Conservation (phyloP, 164 flowering plant species). For the Dillenia suffruticosa region DNA sequence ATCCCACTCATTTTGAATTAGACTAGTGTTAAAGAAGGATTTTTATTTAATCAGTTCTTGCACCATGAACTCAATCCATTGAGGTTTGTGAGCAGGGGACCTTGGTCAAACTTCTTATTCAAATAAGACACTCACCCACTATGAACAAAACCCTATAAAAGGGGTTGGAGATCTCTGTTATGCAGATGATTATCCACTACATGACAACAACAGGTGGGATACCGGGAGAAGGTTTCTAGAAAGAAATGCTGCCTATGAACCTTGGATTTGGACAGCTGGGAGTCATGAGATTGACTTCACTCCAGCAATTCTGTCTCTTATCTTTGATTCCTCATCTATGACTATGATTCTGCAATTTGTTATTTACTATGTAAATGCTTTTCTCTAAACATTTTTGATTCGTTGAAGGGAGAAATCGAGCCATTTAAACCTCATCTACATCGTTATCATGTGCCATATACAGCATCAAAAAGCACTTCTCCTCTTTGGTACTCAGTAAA, state of each 20-base stretch:
- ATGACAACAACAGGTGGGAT: conserved; percentile 79
- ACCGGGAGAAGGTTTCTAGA: conserved; percentile 77
- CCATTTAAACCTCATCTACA: too few species aligned
- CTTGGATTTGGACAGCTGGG: conserved; percentile 94
- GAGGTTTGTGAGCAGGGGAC: conserved; percentile 47
- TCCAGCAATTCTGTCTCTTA: conserved; percentile 45
- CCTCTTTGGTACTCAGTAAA: too few species aligned
- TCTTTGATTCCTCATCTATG: background rate
- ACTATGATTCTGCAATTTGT: background rate
- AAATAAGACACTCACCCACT: conserved; percentile 60
- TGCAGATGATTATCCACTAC: conserved; percentile 64
- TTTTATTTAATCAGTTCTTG: background rate
- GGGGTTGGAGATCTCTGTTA: conserved; percentile 84
- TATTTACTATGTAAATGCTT: background rate
- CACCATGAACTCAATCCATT: conserved; percentile 5
- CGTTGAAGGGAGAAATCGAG: too few species aligned
- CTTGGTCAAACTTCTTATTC: conserved; percentile 78
- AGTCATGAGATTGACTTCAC: conserved; percentile 79
- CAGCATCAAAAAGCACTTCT: too few species aligned
- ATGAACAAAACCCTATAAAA: conserved; percentile 44
- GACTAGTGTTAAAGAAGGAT: background rate
- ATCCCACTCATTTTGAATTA: background rate
- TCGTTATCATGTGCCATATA: too few species aligned
- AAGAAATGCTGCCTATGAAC: conserved; percentile 75
- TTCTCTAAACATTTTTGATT: background rate